Conservation (phyloP, 805 yeast genomes). For the Trichomonascus vanleenenianus region DNA sequence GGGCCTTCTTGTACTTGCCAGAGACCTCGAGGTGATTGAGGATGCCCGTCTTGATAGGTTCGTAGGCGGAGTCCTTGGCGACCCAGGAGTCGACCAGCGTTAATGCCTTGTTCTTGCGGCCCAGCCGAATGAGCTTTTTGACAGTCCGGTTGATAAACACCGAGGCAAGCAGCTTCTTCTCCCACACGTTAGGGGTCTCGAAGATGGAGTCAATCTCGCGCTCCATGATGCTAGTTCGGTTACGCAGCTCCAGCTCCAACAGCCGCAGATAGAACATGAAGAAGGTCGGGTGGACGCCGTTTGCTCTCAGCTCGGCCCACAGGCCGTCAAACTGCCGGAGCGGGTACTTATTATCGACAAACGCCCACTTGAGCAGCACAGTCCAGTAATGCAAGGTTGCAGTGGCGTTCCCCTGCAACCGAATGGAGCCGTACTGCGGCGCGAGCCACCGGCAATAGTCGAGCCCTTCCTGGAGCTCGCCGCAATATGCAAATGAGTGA, state of each 20-base stretch:
- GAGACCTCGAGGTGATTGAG: not conserved
- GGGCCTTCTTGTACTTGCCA: not conserved
- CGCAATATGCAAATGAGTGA: slow-evolving; percentile 22
- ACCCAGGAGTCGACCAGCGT: slow-evolving; percentile 1
- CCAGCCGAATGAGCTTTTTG: not conserved
- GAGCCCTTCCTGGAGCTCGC: slow-evolving; percentile 19
- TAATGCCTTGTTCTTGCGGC: not conserved
- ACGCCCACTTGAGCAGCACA: slow-evolving; percentile 18
- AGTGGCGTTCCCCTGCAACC: not conserved
- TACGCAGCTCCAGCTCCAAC: not conserved
- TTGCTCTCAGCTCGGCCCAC: not conserved
- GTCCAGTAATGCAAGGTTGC: slow-evolving; percentile 20
- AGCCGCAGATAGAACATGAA: slow-evolving; percentile 1
- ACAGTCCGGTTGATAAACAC: not conserved
- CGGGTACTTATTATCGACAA: not conserved
- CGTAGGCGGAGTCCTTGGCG: not conserved
- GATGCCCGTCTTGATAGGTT: not conserved
- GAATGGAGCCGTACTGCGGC: slow-evolving; percentile 6
- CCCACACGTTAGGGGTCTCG: not conserved
- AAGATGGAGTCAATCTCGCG: not conserved
- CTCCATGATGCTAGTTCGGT: not conserved
- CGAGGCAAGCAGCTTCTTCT: not conserved
- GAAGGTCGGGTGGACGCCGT: not conserved
- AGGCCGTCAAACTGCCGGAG: not conserved
- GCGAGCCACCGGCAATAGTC: slow-evolving; percentile 12